phyloP scores from a whole-genome alignment of 1,139 yeast genomes.

The Entelexis sorbosivorans region DNA sequence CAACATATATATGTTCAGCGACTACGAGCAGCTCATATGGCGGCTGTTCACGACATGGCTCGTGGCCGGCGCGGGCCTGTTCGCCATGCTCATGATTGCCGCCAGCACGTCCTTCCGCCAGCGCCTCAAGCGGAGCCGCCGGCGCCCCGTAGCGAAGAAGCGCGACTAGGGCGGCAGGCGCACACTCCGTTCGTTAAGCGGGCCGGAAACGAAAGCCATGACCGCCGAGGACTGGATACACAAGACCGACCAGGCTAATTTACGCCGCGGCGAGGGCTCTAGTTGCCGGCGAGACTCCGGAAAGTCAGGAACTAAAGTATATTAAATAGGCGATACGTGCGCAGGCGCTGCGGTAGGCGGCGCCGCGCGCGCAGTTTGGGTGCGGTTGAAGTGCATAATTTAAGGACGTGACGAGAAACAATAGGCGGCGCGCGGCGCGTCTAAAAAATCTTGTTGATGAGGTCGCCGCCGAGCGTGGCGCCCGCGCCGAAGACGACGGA shows the following conservation, averaged over 20 bases:
- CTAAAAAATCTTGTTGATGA: constrained; percentile 58
- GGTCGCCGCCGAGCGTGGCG: constrained; percentile 82
- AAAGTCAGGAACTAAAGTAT: too few relatives aligned
- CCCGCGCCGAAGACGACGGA: constrained; percentile 97
- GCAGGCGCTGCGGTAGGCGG: too few relatives aligned
- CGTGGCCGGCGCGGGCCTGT: neutral
- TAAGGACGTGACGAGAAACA: neutral
- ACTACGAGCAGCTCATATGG: neutral
- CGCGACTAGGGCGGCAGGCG: neutral
- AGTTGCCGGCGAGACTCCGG: too few relatives aligned
- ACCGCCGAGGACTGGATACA: too few relatives aligned
- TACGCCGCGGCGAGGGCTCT: too few relatives aligned
- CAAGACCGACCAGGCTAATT: too few relatives aligned
- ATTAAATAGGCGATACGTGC: too few relatives aligned
- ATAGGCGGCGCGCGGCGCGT: neutral
- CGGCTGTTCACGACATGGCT: neutral
- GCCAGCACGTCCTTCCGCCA: neutral
- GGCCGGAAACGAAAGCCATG: too few relatives aligned
- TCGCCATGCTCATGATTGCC: neutral
- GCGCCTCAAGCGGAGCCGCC: neutral
- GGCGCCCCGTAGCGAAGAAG: neutral
- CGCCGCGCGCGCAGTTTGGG: too few relatives aligned
- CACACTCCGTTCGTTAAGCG: too few relatives aligned
- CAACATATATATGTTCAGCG: neutral
- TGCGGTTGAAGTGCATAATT: too few relatives aligned